phyloP scores from a whole-genome alignment of 1,284 basidiomycete genomes.

The Boletellus deceptivus region DNA sequence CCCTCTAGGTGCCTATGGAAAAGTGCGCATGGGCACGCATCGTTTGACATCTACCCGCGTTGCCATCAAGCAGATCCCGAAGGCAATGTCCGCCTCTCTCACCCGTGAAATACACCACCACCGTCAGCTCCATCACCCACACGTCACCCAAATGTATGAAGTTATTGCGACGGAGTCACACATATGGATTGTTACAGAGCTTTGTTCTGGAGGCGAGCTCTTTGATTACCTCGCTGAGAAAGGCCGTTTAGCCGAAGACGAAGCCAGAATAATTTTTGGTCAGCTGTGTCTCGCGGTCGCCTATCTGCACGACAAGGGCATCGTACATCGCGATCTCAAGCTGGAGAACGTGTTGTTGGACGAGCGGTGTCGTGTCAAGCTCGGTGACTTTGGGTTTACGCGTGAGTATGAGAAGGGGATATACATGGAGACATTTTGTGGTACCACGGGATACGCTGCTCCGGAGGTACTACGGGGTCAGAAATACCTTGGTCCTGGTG shows the following conservation, averaged over 20 bases:
- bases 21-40: conserved; percentile 90
- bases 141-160: conserved; percentile 95
- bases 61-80: conserved; percentile 98
- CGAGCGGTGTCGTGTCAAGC: conserved; percentile 81
- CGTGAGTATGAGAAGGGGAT: conserved; percentile 86
- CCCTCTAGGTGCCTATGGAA: conserved; percentile 80
- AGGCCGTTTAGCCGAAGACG: conserved; percentile 80
- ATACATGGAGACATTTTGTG: conserved; percentile 94
- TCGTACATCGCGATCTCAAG: conserved; percentile 95
- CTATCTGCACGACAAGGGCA: conserved; percentile 86
- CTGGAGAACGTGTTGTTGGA: conserved; percentile 94
- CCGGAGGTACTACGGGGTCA: conserved; percentile 92
- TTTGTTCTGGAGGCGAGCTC: conserved; percentile 94
- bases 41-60: conserved; percentile 86
- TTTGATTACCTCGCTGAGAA: conserved; percentile 98
- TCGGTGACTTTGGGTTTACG: conserved; percentile 97
- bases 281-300: conserved; percentile 96
- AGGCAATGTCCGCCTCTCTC: conserved; percentile 83
- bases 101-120: conserved; percentile 99
- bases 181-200: conserved; percentile 97
- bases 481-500: conserved; percentile 88
- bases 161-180: conserved; percentile 93
- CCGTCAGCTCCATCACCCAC: conserved; percentile 91
- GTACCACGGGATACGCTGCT: conserved; percentile 93
- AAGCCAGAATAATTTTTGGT: conserved; percentile 83